Evolutionary conservation across 257 asterid genomes (phyloP).

Genomic region (Salvia miltiorrhiza): DNA sequence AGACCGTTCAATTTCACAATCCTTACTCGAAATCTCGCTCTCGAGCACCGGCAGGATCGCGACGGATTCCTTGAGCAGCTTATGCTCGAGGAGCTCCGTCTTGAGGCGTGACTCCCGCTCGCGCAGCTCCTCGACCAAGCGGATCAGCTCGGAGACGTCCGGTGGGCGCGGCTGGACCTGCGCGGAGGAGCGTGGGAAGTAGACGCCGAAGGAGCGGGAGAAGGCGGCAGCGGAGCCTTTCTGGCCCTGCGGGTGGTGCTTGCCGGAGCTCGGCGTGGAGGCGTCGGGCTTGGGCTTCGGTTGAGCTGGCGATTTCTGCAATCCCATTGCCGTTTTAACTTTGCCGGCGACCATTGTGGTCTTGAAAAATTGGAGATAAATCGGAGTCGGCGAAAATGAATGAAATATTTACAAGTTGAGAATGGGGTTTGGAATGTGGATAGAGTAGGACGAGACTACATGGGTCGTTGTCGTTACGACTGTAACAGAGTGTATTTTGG

Average conservation of each 20-base stretch:
- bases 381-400: not conserved
- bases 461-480: constrained; percentile 27
- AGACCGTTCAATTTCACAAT: constrained; percentile 45
- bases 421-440: constrained; percentile 23
- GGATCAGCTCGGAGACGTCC: constrained; percentile 71
- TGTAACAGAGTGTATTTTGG: constrained; percentile 17
- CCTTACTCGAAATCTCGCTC: constrained; percentile 46
- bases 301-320: constrained; percentile 62
- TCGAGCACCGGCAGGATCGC: constrained; percentile 78
- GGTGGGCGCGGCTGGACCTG: constrained; percentile 97
- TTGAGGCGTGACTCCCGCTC: constrained; percentile 70
- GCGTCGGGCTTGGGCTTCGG: constrained; percentile 41
- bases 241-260: constrained; percentile 24
- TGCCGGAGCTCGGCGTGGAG: constrained; percentile 42
- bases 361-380: not conserved
- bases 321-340: constrained; percentile 65
- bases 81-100: constrained; percentile 71
- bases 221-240: constrained; percentile 41
- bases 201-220: constrained; percentile 69
- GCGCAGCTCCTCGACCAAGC: constrained; percentile 55
- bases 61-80: constrained; percentile 51
- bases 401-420: not conserved
- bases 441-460: constrained; percentile 31
- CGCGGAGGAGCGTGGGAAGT: constrained; percentile 81
- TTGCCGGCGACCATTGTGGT: constrained; percentile 75